Evolutionary conservation across 108 stramenopile genomes (phyloP), one percentile per base, ranked within the genome.

Genomic region (Cyclotella baltica): DNA sequence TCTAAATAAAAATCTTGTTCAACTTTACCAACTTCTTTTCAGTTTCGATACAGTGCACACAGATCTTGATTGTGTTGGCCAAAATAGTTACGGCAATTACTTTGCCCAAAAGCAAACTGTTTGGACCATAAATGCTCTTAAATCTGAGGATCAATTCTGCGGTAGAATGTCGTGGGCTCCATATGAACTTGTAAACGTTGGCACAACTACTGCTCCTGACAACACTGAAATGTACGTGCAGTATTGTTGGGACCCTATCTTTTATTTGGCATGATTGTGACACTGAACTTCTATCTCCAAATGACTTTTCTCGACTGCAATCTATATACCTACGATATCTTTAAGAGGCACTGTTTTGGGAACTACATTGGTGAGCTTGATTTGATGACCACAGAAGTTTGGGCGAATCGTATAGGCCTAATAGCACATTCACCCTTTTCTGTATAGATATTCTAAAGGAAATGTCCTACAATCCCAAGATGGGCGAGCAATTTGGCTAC

Each of bases 101-200:
- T 72, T 64, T 58, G 30, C 56, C 15, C 84, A 85, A 69, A 81
- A 76, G 46, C 75, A 70, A 34, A 81, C 75, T 25, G 76, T 85
- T 38, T 77, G 72, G 80, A 67, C 76, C 22, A 62, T 81, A 27
- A 81, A 81, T 38, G 69, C 62, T 19, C 35, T 75, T 0, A 68
- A 76, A 25, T 70, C 58, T 0, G 85, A 86, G 40, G 83, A 80
- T 40, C 80, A 84, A 70, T 65, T 95, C 15, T 81, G 94, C 43
- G 90, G 93, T 61, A 76, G 92, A 3, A 80, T 93, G 56, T 88
- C 94, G 19, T 93, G 91, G 90, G 89, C 88, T 3, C 69, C 93
- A 20, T 80, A 86, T 35, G 91, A 93, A 58, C 81, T 90, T 37
- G 62, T 92, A 36, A 75, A 81, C 31, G 80, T 81, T 19, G 80